phyloP scores from a whole-genome alignment of 257 asterid species.

The Datura wrightii region DNA sequence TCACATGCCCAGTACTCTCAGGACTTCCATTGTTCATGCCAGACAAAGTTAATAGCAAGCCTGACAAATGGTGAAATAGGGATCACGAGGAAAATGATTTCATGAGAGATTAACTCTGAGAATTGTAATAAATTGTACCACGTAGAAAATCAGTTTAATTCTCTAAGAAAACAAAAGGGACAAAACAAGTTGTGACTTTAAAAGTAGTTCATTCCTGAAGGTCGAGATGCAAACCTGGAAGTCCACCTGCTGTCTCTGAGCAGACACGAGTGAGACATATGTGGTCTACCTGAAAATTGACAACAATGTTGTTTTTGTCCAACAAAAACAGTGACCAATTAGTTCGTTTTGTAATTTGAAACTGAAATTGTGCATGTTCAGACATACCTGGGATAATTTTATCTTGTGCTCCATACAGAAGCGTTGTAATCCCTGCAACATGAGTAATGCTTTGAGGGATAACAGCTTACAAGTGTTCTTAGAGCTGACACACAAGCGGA shows the following conservation, averaged over 20 bases:
- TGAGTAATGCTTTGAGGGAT: slow-evolving; percentile 14
- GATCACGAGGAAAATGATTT: background rate
- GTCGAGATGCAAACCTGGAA: slow-evolving; percentile 65
- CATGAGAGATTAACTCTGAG: background rate
- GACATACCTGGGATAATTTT: slow-evolving; percentile 79
- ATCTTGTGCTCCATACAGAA: slow-evolving; percentile 89
- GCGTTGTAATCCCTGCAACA: slow-evolving; percentile 89
- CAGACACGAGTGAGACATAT: slow-evolving; percentile 91
- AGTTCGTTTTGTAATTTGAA: background rate
- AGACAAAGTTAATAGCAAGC: slow-evolving; percentile 90
- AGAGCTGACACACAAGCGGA: background rate
- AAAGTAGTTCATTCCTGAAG: slow-evolving; percentile 5
- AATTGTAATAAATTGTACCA: slow-evolving; percentile 19
- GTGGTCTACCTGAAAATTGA: slow-evolving; percentile 77
- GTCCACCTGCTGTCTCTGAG: slow-evolving; percentile 97
- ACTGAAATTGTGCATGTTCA: background rate
- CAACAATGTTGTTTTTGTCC: background rate
- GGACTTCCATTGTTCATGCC: slow-evolving; percentile 80
- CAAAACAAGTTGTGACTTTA: background rate
- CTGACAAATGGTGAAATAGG: slow-evolving; percentile 40
- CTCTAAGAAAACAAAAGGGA: background rate
- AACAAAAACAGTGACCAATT: background rate
- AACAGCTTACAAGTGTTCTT: background rate
- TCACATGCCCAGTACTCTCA: slow-evolving; percentile 47
- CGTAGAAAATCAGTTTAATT: background rate